Conservation (phyloP, 345 rosid genomes). For the Streptanthus diversifolius region DNA sequence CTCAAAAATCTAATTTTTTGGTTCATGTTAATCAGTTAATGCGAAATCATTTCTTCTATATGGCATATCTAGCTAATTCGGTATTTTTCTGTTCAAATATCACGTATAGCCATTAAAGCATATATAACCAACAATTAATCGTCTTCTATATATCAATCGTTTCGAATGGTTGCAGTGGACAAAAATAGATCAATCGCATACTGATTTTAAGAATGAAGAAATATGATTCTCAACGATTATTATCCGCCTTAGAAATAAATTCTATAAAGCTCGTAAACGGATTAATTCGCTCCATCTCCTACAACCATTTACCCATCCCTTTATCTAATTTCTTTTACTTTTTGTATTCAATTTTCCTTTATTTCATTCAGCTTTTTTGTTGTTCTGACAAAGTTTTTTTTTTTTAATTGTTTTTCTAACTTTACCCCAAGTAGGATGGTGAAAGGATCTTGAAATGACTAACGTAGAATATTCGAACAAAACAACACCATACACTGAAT, state of each 20-base stretch:
- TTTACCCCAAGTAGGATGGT: slow-evolving; percentile 5
- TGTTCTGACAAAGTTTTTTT: neutral
- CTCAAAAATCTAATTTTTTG: neutral
- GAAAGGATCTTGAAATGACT: slow-evolving; percentile 23
- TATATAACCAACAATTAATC: neutral
- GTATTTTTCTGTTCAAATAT: neutral
- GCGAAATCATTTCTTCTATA: neutral
- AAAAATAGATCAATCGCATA: neutral
- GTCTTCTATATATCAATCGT: neutral
- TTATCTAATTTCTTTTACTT: neutral
- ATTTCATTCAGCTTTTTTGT: neutral
- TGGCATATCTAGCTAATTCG: neutral
- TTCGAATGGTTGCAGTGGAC: neutral
- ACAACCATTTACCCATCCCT: neutral
- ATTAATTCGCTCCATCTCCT: neutral
- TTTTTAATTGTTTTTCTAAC: neutral
- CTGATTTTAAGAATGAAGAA: neutral
- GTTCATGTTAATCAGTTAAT: too few species aligned
- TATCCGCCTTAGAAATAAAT: neutral
- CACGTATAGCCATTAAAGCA: neutral
- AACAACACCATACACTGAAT: slow-evolving; percentile 19
- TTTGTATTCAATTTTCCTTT: neutral
- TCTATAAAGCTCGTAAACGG: too few species aligned
- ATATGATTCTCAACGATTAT: neutral
- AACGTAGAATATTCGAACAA: slow-evolving; percentile 28